Evolutionary conservation across 2,329 filamentous ascomycete species (phyloP).

Genomic region (Aspergillus tanneri): DNA sequence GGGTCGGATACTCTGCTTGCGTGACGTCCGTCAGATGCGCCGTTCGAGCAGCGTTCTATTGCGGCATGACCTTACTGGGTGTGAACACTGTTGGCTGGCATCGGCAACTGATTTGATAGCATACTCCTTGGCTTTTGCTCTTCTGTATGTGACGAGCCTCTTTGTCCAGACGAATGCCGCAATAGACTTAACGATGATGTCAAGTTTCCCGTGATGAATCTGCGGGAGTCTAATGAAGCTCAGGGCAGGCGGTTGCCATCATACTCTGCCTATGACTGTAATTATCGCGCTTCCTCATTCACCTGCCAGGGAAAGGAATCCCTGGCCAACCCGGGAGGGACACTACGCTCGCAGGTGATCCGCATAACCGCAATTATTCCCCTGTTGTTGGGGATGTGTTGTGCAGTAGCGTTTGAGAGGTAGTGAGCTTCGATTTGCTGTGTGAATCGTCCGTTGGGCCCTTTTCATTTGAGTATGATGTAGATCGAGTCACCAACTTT

Average conservation of each 20-base stretch:
- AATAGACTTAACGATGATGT: conserved; percentile 26
- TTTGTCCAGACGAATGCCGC: conserved; percentile 9
- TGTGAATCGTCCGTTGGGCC: conserved; percentile 18
- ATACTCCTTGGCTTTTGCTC: conserved; percentile 14
- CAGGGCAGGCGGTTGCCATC: conserved; percentile 14
- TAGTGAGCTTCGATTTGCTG: conserved; percentile 15
- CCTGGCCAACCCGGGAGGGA: conserved; percentile 17
- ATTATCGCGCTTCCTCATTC: conserved; percentile 14
- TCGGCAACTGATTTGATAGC: conserved; percentile 25
- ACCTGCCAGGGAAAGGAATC: conserved; percentile 11
- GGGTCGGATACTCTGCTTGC: conserved; percentile 5
- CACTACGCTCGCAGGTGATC: conserved; percentile 25
- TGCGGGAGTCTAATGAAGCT: conserved; percentile 24
- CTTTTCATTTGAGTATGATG: conserved; percentile 20
- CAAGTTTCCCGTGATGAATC: conserved; percentile 22
- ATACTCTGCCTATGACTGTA: conserved; percentile 16
- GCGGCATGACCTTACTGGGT: conserved; percentile 22
- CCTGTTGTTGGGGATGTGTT: conserved; percentile 23
- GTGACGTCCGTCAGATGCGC: conserved; percentile 26
- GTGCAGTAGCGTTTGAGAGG: conserved; percentile 18
- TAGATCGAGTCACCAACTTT: conserved; percentile 26
- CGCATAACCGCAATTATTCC: conserved; percentile 29
- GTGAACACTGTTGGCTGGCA: conserved; percentile 21
- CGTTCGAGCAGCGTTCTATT: conserved; percentile 15
- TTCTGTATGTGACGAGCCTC: conserved; percentile 21